These are phyloP conservation scores for Mycena vitilis DNA, from an alignment of 768 basidiomycete species.

Conservation along the genomic window DNA sequence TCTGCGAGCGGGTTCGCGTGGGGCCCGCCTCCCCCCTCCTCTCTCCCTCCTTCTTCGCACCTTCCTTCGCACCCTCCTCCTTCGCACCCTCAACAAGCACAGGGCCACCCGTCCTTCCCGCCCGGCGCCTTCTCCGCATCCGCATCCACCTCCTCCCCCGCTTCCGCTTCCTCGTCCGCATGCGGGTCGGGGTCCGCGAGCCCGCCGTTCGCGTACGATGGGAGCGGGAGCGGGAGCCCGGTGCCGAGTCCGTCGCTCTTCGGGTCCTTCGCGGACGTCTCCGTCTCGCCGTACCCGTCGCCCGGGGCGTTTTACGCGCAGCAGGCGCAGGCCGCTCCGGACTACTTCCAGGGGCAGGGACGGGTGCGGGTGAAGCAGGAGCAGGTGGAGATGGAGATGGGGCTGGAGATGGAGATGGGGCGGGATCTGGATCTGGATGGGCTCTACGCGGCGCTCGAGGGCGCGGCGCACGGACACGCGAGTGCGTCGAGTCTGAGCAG, in stretches of 20 bases:
- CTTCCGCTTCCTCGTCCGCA: neutral
- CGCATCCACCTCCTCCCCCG: neutral
- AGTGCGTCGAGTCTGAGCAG: too few relatives aligned
- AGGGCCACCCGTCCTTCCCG: neutral
- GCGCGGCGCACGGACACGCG: neutral
- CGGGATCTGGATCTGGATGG: conserved; percentile 19
- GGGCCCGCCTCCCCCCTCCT: neutral
- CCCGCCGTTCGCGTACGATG: neutral
- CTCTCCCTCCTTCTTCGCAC: too few relatives aligned
- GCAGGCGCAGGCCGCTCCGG: too few relatives aligned
- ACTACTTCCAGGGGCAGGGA: too few relatives aligned
- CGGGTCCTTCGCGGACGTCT: conserved; percentile 6
- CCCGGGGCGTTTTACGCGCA: neutral
- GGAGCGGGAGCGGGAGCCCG: neutral
- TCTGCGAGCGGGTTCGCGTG: neutral
- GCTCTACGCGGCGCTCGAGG: conserved; percentile 24
- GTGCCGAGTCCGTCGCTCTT: neutral
- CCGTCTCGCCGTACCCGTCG: neutral
- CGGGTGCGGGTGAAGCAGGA: too few relatives aligned
- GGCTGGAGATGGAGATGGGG: too few relatives aligned
- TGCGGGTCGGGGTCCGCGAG: neutral
- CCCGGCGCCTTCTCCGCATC: neutral
- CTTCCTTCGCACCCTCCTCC: too few relatives aligned
- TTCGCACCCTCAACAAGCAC: too few relatives aligned
- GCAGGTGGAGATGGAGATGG: too few relatives aligned